A percentile compares a stretch with the other conserved stretches of the same genome.
These are phyloP conservation scores for Aspergillus felis DNA, from an alignment of 2,329 filamentous ascomycete species.

Conservation along the genomic window DNA sequence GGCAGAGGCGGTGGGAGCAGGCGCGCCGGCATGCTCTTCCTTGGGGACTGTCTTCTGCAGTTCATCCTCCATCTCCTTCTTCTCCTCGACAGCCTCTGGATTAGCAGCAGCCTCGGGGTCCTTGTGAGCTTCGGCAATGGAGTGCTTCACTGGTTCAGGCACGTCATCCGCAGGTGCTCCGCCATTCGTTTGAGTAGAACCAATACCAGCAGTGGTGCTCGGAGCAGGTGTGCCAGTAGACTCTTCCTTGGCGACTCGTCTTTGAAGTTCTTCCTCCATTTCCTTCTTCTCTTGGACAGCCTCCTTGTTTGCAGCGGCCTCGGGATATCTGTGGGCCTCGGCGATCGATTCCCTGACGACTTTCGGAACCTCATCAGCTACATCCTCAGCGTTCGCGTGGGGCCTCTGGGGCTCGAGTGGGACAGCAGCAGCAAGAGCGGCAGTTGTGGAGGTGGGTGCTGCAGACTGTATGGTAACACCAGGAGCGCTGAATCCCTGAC, in stretches of 20 bases:
- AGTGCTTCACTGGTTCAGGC: slow-evolving; percentile 44
- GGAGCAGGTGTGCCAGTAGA: slow-evolving; percentile 32
- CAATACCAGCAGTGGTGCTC: slow-evolving; percentile 43
- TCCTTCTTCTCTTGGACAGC: slow-evolving; percentile 72
- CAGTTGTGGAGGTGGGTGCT: slow-evolving; percentile 46
- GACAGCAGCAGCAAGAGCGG: slow-evolving; percentile 42
- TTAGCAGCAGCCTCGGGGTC: slow-evolving; percentile 69
- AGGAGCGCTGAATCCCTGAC: slow-evolving; percentile 45
- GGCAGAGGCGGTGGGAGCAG: slow-evolving; percentile 37
- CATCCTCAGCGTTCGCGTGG: slow-evolving; percentile 15
- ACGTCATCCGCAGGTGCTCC: slow-evolving; percentile 28
- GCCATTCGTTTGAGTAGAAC: slow-evolving; percentile 27
- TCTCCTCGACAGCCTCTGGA: slow-evolving; percentile 68
- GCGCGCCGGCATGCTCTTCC: slow-evolving; percentile 30
- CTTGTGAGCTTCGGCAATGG: slow-evolving; percentile 49
- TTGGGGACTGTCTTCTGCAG: slow-evolving; percentile 53
- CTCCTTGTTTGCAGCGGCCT: slow-evolving; percentile 65
- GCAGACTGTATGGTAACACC: slow-evolving; percentile 51
- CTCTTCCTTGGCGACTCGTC: slow-evolving; percentile 38
- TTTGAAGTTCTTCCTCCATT: slow-evolving; percentile 69
- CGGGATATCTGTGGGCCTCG: slow-evolving; percentile 58
- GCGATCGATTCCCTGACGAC: slow-evolving; percentile 44
- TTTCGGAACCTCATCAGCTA: slow-evolving; percentile 36
- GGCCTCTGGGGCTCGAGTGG: slow-evolving; percentile 38
- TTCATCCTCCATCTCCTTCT: slow-evolving; percentile 70